Conservation (phyloP, 768 basidiomycete species). For the Boletellus emodensis region DNA sequence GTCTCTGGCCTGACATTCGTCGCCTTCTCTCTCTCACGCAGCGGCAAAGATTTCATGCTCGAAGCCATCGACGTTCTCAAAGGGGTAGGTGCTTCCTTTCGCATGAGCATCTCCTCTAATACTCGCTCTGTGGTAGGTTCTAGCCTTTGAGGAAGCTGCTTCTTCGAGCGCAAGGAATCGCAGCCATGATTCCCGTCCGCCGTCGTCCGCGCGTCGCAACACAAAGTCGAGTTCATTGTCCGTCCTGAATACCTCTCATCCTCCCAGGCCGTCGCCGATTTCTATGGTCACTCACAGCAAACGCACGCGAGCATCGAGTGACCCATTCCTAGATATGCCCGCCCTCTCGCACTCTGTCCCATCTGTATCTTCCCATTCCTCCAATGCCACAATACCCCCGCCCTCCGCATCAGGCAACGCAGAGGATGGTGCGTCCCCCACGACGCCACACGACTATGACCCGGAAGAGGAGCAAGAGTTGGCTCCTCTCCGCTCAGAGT, state of each 20-base stretch:
- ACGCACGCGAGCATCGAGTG: conserved; percentile 70
- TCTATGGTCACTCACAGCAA: conserved; percentile 48
- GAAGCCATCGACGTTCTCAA: conserved; percentile 88
- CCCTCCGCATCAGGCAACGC: conserved; percentile 32
- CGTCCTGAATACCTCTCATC: conserved; percentile 18
- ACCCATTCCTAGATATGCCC: conserved; percentile 77
- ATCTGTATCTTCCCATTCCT: conserved; percentile 50
- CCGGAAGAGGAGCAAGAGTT: conserved; percentile 34
- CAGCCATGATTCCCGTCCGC: conserved; percentile 34
- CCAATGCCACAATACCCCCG: conserved; percentile 27
- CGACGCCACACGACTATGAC: conserved; percentile 28
- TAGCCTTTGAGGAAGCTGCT: conserved; percentile 72
- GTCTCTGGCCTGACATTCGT: conserved; percentile 12
- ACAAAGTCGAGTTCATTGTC: conserved; percentile 54
- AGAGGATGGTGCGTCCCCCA: conserved; percentile 42
- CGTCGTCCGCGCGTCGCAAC: conserved; percentile 46
- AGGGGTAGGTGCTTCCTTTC: conserved; percentile 54
- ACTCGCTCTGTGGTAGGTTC: conserved; percentile 35
- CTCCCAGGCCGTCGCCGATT: conserved; percentile 39
- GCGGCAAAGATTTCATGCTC: conserved; percentile 92
- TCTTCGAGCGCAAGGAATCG: conserved; percentile 29
- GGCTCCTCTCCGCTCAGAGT: conserved; percentile 32
- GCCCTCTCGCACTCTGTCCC: conserved; percentile 51
- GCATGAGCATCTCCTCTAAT: conserved; percentile 7
- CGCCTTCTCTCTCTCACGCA: conserved; percentile 34